Percentiles rank a stretch among this genome's conserved stretches.
These are phyloP conservation scores for Passiflora organensis DNA, from an alignment of 345 rosid species.

Conservation along the genomic window DNA sequence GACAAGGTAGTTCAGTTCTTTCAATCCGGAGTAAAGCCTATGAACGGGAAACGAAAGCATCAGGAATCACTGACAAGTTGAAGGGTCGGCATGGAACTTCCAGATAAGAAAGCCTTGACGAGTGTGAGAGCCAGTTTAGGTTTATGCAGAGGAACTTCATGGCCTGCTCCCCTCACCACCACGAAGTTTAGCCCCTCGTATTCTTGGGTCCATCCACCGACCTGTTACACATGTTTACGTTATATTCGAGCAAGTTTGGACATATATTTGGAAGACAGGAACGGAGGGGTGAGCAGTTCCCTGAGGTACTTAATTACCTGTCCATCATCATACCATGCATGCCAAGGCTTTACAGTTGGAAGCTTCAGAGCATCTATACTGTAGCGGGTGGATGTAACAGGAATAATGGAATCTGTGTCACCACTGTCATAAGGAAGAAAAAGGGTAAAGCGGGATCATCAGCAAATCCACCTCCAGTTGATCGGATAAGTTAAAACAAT, in stretches of 20 bases:
- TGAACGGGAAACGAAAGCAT: neutral
- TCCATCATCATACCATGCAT: slow-evolving; percentile 78
- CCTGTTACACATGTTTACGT: slow-evolving; percentile 38
- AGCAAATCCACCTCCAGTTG: neutral
- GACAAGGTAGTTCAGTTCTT: too few species aligned
- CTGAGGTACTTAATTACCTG: slow-evolving; percentile 45
- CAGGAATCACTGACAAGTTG: slow-evolving; percentile 7
- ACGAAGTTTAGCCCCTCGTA: slow-evolving; percentile 77
- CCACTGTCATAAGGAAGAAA: slow-evolving; percentile 41
- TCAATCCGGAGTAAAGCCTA: too few species aligned
- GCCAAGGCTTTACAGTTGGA: slow-evolving; percentile 56
- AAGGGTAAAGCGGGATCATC: slow-evolving; percentile 6
- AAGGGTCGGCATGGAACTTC: slow-evolving; percentile 25
- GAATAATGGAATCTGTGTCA: slow-evolving; percentile 83
- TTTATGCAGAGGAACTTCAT: slow-evolving; percentile 86
- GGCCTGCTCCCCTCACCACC: slow-evolving; percentile 87
- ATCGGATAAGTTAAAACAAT: neutral
- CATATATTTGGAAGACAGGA: neutral
- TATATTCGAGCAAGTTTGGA: neutral
- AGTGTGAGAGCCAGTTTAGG: slow-evolving; percentile 72
- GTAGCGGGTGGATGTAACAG: slow-evolving; percentile 86
- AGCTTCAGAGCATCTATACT: slow-evolving; percentile 77
- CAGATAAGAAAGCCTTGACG: slow-evolving; percentile 67
- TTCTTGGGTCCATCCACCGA: slow-evolving; percentile 93
- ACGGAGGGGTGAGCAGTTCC: neutral